Evolutionary conservation across 129 eudicot genomes (phyloP).

Genomic region (Daucus carota): DH1_v3.0 NC_030381.2:2138501-2139000

Average conservation of each 20-base stretch:
- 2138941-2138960: no score
- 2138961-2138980: no score
- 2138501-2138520: no score
- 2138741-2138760: background rate
- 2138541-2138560: no score
- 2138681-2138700: background rate
- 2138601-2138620: constrained; percentile 2
- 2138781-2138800: background rate
- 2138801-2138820: constrained; percentile 3
- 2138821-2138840: background rate
- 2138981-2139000: no score
- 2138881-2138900: background rate
- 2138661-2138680: background rate
- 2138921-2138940: background rate
- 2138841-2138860: background rate
- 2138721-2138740: background rate
- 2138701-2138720: background rate
- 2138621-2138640: constrained; percentile 3
- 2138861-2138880: background rate
- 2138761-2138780: constrained; percentile 1
- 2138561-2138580: background rate
- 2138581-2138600: constrained; percentile 3
- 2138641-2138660: background rate
- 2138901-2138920: background rate
- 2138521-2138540: no score